Conservation (phyloP, 495 filamentous ascomycete genomes). For the Terfezia boudieri region DNA sequence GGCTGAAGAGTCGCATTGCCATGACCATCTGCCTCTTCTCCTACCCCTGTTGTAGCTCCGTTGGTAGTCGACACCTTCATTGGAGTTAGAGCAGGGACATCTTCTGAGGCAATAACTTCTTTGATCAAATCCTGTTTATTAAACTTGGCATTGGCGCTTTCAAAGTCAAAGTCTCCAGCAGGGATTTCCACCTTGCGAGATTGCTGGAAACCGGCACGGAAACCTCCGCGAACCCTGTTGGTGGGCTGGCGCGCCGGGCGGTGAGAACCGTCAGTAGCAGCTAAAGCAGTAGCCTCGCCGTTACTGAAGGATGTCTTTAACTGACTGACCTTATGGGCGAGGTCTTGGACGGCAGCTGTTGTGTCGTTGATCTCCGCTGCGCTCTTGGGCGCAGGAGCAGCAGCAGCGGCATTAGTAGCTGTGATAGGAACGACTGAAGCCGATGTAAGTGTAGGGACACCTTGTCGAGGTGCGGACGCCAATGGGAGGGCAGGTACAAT, state of each 20-base stretch:
- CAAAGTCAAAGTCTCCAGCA: conserved; percentile 78
- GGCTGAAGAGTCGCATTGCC: conserved; percentile 21
- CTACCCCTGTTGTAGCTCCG: conserved; percentile 1
- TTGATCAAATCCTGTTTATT: conserved; percentile 92
- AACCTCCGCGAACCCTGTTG: conserved; percentile 29
- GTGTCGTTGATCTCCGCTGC: conserved; percentile 21
- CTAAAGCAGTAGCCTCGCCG: not conserved
- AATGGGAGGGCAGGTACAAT: conserved; percentile 48
- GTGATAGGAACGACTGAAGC: conserved; percentile 19
- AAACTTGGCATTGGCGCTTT: conserved; percentile 82
- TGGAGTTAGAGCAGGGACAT: conserved; percentile 6
- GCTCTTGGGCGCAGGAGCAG: conserved; percentile 13
- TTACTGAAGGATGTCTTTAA: conserved; percentile 44
- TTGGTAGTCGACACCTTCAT: conserved; percentile 6
- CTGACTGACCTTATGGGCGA: conserved; percentile 68
- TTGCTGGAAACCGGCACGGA: conserved; percentile 33
- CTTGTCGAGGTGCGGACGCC: conserved; percentile 16
- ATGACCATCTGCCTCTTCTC: conserved; percentile 8
- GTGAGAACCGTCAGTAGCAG: not conserved
- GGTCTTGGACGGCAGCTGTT: conserved; percentile 42
- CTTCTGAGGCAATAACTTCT: conserved; percentile 50
- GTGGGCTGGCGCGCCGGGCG: conserved; percentile 3
- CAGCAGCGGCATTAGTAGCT: conserved; percentile 26
- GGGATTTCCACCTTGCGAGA: conserved; percentile 66
- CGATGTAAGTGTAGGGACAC: conserved; percentile 2